Percentiles rank a stretch among this genome's conserved stretches.
phyloP scores from a whole-genome alignment of 495 filamentous ascomycete species.

The Aspergillus kassunensis region DNA sequence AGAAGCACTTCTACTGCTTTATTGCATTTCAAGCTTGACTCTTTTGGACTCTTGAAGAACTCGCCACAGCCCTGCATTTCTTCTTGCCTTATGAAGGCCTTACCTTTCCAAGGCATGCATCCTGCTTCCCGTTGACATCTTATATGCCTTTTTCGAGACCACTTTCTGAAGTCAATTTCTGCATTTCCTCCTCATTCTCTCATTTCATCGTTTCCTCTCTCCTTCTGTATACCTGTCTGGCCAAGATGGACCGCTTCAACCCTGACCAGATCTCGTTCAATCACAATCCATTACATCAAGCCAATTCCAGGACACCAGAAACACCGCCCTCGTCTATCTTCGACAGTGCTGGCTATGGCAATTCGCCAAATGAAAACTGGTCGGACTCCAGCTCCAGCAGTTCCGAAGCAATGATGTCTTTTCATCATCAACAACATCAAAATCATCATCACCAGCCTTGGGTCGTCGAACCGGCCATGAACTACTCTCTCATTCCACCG shows the following conservation, averaged over 20 bases:
- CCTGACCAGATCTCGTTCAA: conserved; percentile 25
- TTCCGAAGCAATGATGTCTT: conserved; percentile 18
- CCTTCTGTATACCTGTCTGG: background rate
- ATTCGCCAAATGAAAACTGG: conserved; percentile 21
- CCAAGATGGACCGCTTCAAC: conserved; percentile 25
- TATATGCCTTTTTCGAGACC: conserved; percentile 1
- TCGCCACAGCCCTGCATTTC: conserved; percentile 4
- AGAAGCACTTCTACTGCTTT: conserved; percentile 4
- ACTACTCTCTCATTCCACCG: conserved; percentile 15
- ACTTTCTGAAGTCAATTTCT: background rate
- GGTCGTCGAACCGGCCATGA: conserved; percentile 6
- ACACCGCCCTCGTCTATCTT: conserved; percentile 12
- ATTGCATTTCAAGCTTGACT: no score
- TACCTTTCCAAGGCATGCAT: background rate
- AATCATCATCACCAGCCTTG: conserved; percentile 20
- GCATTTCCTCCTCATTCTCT: background rate
- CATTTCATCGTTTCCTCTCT: background rate
- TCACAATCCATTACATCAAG: conserved; percentile 21
- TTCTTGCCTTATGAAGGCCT: background rate
- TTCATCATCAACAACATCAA: no score
- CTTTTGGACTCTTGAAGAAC: no score
- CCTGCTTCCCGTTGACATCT: background rate
- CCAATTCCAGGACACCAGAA: conserved; percentile 20
- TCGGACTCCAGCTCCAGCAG: conserved; percentile 24
- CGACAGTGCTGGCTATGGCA: conserved; percentile 14